Base-by-base conservation (phyloP, 2,329 filamentous ascomycete species). In the Fusarium annulatum region DNA sequence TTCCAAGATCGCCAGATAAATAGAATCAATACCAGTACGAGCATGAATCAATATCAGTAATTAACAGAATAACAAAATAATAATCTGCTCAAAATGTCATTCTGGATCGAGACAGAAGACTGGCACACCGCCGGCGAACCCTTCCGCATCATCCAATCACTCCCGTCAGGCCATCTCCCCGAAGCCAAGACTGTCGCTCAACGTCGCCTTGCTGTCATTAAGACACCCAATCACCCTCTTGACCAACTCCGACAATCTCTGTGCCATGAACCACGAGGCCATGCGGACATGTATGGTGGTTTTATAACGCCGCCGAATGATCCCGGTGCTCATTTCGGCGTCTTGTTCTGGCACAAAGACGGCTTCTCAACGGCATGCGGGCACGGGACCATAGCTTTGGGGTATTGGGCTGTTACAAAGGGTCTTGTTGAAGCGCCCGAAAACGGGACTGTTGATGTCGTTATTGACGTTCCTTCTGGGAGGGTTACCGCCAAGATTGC, bases 291-390 rank as follows among this genome's bases (percentile, higher is more conserved):
- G 76, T 79, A 79, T 5, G 76, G 77, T 3, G 69, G 72, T 9
- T 79, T 79, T 9, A 76, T 79, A 14, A 78, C 66, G 0, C 71
- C 74, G 0, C 69, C 77, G 0, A 57, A 79, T 43, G 74, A 79
- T 43, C 6, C 48, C 1, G 72, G 69, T 2, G 77, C 77, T 23
- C 56, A 68, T 7, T 78, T 77, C 30, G 76, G 77, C 7, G 77
- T 79, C 3, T 23, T 79, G 2, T 79, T 79, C 46, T 79, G 77
- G 77, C 77, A 79, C 26, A 79, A 77, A 16, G 76, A 79, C 41
- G 77, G 77, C 11, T 78, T 79, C 56, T 79, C 77, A 2, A 79
- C 77, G 1, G 77, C 77, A 1, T 79, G 77, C 8, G 77, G 76
- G 3, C 77, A 79, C 12, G 77, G 76, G 1, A 78, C 77, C 1